Evolutionary conservation across 2,329 filamentous ascomycete genomes (phyloP), one percentile per base, ranked within the genome.

Genomic region (Apiospora kogelbergensis): DNA sequence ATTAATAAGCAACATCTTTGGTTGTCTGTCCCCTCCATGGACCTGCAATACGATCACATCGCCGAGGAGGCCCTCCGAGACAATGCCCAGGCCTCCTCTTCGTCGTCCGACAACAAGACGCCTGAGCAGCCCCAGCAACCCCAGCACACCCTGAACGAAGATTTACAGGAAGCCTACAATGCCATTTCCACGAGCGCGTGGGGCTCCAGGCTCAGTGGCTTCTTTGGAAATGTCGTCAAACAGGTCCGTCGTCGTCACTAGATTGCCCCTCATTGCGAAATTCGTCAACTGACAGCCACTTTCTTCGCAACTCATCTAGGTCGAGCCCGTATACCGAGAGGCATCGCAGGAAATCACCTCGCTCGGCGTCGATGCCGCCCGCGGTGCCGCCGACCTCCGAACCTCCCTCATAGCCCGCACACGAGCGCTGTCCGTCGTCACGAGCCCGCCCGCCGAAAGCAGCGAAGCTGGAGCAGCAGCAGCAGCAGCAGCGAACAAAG

Each of bases 11-110:
- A 53, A 53, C 46, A 68, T 68, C 71, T 73, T 71, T 26, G 11
- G 3, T 7, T 3, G 53, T 37, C 20, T 5, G 70, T 63, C 69
- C 76, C 72, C 69, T 76, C 72, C 73, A 98, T 99, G 96, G 96
- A 99, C 88, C 86, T 97, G 77, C 95, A 95, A 60, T 99, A 98
- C 87, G 96, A 99, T 78, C 94, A 97, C 81, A 97, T 98, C 76
- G 91, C 94, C 79, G 94, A 97, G 83, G 91, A 96, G 79, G 88
- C 89, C 66, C 87, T 93, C 71, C 85, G 88, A 46, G 87, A 89
- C 75, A 85, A 90, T 69, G 77, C 84, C 70, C 84, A 88, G 71
- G 83, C 85, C 72, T 82, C 84, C 70, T 71, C 70, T 53, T 68
- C 76, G 63, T 22, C 60, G 26, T 24, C 33, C 63, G 78, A 84